These are phyloP conservation scores for Pestalotiopsis sp. DNA, from an alignment of 2,329 filamentous ascomycete genomes.

Conservation along the genomic window DNA sequence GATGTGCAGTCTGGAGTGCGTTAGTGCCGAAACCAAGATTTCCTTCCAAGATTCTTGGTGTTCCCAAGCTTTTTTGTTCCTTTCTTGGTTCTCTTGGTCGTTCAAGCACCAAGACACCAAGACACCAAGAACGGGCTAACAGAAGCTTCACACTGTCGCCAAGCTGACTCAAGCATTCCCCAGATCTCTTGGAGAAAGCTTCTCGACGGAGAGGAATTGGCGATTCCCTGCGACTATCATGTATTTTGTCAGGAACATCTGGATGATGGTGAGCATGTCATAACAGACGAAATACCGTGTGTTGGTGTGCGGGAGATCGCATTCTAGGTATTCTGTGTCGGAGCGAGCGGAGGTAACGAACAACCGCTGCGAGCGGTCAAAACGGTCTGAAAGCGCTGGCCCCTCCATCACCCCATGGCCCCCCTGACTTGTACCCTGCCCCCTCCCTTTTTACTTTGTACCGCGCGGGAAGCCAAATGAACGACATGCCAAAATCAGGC, in stretches of 20 bases:
- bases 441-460: too few relatives aligned
- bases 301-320: too few relatives aligned
- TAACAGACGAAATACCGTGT: neutral
- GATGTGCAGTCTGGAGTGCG: neutral
- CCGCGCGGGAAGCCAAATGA: neutral
- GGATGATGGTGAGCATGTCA: neutral
- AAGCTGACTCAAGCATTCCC: neutral
- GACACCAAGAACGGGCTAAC: neutral
- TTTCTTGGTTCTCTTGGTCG: too few relatives aligned
- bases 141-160: neutral
- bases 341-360: too few relatives aligned
- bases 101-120: neutral
- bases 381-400: too few relatives aligned
- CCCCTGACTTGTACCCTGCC: too few relatives aligned
- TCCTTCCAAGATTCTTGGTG: neutral
- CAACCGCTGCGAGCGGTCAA: too few relatives aligned
- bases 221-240: too few relatives aligned
- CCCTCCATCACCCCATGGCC: too few relatives aligned
- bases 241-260: neutral
- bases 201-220: neutral
- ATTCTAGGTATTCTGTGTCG: too few relatives aligned
- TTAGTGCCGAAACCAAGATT: neutral
- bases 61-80: neutral
- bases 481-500: constrained; percentile 14
- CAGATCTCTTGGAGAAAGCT: neutral